Percentiles rank a stretch among this genome's conserved stretches.
Conservation (phyloP, 805 yeast species). For the Komagataella pastoris region DNA sequence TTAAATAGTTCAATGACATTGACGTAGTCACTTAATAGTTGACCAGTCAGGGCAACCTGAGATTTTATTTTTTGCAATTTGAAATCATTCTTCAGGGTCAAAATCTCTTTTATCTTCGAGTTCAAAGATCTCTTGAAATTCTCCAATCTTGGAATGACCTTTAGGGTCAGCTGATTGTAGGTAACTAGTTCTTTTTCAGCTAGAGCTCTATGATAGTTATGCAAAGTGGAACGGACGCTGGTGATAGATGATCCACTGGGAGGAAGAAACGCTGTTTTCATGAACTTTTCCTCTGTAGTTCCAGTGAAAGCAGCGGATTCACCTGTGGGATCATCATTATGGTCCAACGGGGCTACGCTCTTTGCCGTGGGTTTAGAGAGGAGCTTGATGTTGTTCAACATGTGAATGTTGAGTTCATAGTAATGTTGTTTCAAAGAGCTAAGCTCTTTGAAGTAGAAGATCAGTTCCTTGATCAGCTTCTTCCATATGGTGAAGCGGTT, state of each 20-base stretch:
- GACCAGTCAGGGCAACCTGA: conserved; percentile 54
- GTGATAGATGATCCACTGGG: conserved; percentile 22
- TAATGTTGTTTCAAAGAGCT: conserved; percentile 38
- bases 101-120: conserved; percentile 40
- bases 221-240: conserved; percentile 17
- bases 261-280: conserved; percentile 32
- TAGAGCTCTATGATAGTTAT: conserved; percentile 15
- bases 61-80: conserved; percentile 39
- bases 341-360: neutral
- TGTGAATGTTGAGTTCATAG: conserved; percentile 36
- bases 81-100: conserved; percentile 44
- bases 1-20: conserved; percentile 28
- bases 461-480: conserved; percentile 36
- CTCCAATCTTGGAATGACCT: conserved; percentile 40
- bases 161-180: conserved; percentile 32
- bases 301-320: neutral
- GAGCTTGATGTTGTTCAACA: conserved; percentile 33
- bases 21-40: conserved; percentile 31
- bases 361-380: conserved; percentile 9
- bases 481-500: conserved; percentile 47
- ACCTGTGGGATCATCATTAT: neutral
- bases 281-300: conserved; percentile 25
- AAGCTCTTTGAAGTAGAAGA: conserved; percentile 36
- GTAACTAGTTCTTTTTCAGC: conserved; percentile 35
- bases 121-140: conserved; percentile 39